These are phyloP conservation scores for Trichoderma sp. DNA, from an alignment of 2,329 filamentous ascomycete species.

Conservation along the genomic window DNA sequence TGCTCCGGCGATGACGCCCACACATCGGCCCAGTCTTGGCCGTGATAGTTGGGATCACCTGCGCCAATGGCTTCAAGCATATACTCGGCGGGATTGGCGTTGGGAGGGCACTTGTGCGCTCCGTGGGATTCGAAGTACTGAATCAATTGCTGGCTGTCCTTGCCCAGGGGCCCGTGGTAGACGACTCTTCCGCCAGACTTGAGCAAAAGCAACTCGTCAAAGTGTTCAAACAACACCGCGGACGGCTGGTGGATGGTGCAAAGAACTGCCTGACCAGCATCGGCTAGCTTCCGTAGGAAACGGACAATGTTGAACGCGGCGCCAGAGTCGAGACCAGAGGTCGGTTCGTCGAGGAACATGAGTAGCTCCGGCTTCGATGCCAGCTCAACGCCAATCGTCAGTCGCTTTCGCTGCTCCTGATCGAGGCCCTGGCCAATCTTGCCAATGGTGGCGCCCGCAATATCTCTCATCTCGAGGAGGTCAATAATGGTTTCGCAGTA, in stretches of 20 bases:
- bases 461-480: conserved; percentile 67
- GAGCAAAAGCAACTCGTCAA: conserved; percentile 59
- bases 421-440: conserved; percentile 61
- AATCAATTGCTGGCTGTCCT: conserved; percentile 51
- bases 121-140: conserved; percentile 57
- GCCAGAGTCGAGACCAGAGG: conserved; percentile 60
- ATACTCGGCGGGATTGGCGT: conserved; percentile 58
- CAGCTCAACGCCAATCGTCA: conserved; percentile 60
- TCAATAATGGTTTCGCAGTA: conserved; percentile 71
- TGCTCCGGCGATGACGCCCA: conserved; percentile 60
- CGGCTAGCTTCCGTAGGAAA: conserved; percentile 63
- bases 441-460: conserved; percentile 67
- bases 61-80: conserved; percentile 63
- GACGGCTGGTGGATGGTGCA: conserved; percentile 65
- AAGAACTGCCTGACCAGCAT: conserved; percentile 60
- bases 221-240: conserved; percentile 58
- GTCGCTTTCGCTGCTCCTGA: conserved; percentile 59
- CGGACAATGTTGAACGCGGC: conserved; percentile 64
- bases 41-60: conserved; percentile 61
- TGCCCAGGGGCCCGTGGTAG: conserved; percentile 58
- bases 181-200: conserved; percentile 56
- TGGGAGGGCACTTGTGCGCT: conserved; percentile 49
- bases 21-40: conserved; percentile 64
- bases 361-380: conserved; percentile 61
- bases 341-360: conserved; percentile 66